A percentile compares a stretch with the other conserved stretches of the same genome.
Conservation (phyloP, 2,329 filamentous ascomycete genomes). For the Chaetoscypha palmicola region DNA sequence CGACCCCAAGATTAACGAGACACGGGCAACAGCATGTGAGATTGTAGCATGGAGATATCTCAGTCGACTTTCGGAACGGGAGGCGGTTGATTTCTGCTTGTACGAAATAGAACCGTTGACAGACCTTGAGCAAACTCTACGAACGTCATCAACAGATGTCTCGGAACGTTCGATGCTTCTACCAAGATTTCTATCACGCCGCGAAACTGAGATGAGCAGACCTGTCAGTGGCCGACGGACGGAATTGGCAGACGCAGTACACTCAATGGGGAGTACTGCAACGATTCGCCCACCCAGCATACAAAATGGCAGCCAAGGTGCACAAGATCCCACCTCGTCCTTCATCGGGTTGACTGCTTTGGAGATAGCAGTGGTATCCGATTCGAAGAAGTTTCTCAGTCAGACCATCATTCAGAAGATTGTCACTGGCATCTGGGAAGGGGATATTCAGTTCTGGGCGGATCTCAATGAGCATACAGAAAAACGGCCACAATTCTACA, state of each 20-base stretch:
- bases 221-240: constrained; percentile 23
- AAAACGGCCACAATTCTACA: constrained; percentile 74
- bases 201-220: constrained; percentile 11
- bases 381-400: constrained; percentile 78
- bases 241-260: constrained; percentile 42
- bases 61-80: constrained; percentile 61
- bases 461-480: constrained; percentile 63
- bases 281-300: constrained; percentile 29
- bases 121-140: not conserved
- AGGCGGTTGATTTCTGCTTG: constrained; percentile 67
- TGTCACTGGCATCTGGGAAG: constrained; percentile 77
- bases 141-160: constrained; percentile 10
- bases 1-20: constrained; percentile 58
- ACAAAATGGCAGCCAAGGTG: constrained; percentile 40
- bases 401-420: constrained; percentile 77
- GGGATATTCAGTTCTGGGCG: constrained; percentile 84
- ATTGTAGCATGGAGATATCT: constrained; percentile 76
- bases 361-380: constrained; percentile 74
- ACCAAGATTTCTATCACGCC: constrained; percentile 24
- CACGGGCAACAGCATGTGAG: constrained; percentile 68
- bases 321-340: constrained; percentile 58
- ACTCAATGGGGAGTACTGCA: constrained; percentile 38
- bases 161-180: constrained; percentile 25
- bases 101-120: constrained; percentile 55
- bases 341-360: constrained; percentile 80